Evolutionary conservation across 2,329 filamentous ascomycete genomes (phyloP).

Genomic region (Ascochyta fabae): DNA sequence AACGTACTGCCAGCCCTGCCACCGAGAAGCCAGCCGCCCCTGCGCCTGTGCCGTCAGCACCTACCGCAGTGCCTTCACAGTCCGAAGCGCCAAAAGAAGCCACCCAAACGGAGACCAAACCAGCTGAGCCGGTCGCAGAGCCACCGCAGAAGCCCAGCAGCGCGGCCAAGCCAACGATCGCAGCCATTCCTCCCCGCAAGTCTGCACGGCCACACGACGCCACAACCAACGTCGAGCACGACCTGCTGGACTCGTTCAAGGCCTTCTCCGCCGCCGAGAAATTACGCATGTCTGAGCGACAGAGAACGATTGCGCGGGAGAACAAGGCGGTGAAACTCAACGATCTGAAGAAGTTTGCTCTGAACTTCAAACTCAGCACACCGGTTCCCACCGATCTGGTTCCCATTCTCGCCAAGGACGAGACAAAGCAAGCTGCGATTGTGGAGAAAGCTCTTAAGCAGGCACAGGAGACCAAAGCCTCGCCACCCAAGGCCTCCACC

Average conservation of each 20-base stretch:
- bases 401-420: slow-evolving; percentile 94
- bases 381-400: slow-evolving; percentile 91
- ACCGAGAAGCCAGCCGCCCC: slow-evolving; percentile 27
- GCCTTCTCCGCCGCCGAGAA: slow-evolving; percentile 69
- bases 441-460: slow-evolving; percentile 85
- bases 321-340: slow-evolving; percentile 94
- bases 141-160: slow-evolving; percentile 38
- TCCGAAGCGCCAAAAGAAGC: slow-evolving; percentile 26
- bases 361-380: slow-evolving; percentile 91
- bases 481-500: slow-evolving; percentile 53
- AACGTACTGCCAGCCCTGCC: slow-evolving; percentile 31
- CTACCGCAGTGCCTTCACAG: slow-evolving; percentile 15
- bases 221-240: slow-evolving; percentile 66
- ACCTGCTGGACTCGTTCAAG: slow-evolving; percentile 68
- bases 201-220: slow-evolving; percentile 58
- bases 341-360: slow-evolving; percentile 93
- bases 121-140: slow-evolving; percentile 31
- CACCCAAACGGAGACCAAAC: slow-evolving; percentile 29
- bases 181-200: slow-evolving; percentile 43
- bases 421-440: slow-evolving; percentile 91
- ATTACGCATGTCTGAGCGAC: slow-evolving; percentile 63
- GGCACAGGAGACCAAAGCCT: slow-evolving; percentile 61
- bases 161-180: slow-evolving; percentile 37
- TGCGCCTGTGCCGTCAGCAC: slow-evolving; percentile 1
- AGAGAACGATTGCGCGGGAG: slow-evolving; percentile 61